These are phyloP conservation scores for Canavalia ensiformis DNA, from an alignment of 306 rosid species.

Conservation along the genomic window DNA sequence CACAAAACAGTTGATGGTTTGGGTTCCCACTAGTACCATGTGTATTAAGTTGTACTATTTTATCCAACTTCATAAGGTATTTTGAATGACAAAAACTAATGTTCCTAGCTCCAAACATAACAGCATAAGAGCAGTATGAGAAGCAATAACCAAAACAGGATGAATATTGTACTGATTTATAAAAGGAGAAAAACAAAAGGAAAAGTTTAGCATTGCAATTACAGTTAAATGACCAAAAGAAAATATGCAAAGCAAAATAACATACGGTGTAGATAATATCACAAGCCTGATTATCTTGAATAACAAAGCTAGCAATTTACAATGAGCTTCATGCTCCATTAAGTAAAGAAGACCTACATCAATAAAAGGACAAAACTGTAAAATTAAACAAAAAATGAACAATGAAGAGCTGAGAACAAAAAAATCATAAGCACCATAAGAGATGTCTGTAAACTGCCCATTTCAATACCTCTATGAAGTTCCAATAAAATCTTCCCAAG, in stretches of 20 bases:
- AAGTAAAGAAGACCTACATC: slow-evolving; percentile 79
- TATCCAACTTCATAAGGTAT: slow-evolving; percentile 27
- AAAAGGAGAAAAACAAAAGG: neutral
- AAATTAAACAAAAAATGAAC: slow-evolving; percentile 24
- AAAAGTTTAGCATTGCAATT: neutral
- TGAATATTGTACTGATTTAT: slow-evolving; percentile 2
- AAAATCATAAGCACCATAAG: neutral
- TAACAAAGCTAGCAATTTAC: slow-evolving; percentile 80
- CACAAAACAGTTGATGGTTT: slow-evolving; percentile 26
- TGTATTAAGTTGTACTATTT: neutral
- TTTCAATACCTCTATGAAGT: slow-evolving; percentile 78
- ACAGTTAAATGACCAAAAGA: neutral
- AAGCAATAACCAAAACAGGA: slow-evolving; percentile 25
- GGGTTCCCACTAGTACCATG: slow-evolving; percentile 15
- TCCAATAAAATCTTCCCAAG: slow-evolving; percentile 91
- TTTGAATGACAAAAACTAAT: slow-evolving; percentile 25
- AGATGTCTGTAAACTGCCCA: slow-evolving; percentile 8
- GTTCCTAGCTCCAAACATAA: neutral
- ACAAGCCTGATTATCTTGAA: slow-evolving; percentile 88
- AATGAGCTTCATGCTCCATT: slow-evolving; percentile 71
- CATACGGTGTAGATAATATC: slow-evolving; percentile 90
- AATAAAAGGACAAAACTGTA: slow-evolving; percentile 11
- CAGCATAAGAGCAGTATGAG: slow-evolving; percentile 24
- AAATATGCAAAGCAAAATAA: slow-evolving; percentile 34
- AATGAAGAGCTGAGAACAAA: neutral